phyloP scores from a whole-genome alignment of 2,329 filamentous ascomycete species.

The Fusarium sp. region DNA sequence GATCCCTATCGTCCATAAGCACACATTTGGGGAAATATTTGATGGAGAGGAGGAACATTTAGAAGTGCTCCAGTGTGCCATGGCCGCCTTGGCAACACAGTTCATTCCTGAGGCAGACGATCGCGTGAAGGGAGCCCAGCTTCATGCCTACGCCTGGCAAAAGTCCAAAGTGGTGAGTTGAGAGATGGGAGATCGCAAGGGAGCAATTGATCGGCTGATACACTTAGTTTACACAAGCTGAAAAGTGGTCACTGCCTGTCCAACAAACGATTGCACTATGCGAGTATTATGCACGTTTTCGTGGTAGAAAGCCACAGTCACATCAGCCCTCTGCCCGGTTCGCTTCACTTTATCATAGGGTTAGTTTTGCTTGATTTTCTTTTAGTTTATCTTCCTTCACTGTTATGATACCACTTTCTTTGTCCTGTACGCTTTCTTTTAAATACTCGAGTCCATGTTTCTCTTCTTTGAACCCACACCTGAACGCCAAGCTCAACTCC shows the following conservation, averaged over 20 bases:
- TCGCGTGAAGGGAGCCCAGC: constrained; percentile 58
- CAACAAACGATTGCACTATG: constrained; percentile 65
- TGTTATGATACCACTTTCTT: constrained; percentile 8
- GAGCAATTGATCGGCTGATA: constrained; percentile 26
- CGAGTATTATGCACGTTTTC: constrained; percentile 64
- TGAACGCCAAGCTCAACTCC: constrained; percentile 43
- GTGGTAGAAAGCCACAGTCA: constrained; percentile 59
- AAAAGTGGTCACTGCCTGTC: constrained; percentile 58
- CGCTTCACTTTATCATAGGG: constrained; percentile 61
- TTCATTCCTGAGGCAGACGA: constrained; percentile 59
- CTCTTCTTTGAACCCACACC: constrained; percentile 29
- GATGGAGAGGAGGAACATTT: constrained; percentile 46
- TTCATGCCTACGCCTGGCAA: constrained; percentile 62
- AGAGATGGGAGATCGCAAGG: constrained; percentile 1
- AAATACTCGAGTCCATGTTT: constrained; percentile 43
- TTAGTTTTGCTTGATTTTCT: constrained; percentile 52
- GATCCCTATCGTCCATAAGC: constrained; percentile 62
- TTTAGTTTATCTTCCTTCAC: constrained; percentile 3
- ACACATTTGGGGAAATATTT: constrained; percentile 53
- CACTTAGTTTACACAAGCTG: constrained; percentile 50
- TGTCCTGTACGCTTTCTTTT: constrained; percentile 42
- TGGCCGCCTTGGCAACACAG: constrained; percentile 66
- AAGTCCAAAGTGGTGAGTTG: constrained; percentile 60
- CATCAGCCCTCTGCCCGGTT: constrained; percentile 60
- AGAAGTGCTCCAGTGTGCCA: constrained; percentile 60